phyloP scores from a whole-genome alignment of 192 early-diverging fungal genomes.

The Mortierella alpina region DNA sequence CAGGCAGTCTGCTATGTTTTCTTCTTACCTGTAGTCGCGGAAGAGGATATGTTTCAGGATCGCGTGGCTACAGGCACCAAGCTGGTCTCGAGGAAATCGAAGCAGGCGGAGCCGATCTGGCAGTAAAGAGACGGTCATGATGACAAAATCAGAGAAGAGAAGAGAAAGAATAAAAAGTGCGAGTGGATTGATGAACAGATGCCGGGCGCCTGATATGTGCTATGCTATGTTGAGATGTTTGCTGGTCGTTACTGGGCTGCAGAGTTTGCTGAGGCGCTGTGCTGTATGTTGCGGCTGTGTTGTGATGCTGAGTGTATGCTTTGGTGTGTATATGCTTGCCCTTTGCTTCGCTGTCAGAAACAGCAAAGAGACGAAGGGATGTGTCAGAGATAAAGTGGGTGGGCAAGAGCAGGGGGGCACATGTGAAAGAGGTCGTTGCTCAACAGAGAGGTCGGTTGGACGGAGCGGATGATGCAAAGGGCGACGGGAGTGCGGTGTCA shows the following conservation, averaged over 20 bases:
- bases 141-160: neutral
- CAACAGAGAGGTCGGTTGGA: neutral
- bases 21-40: slow-evolving; percentile 35
- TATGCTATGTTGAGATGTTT: no score
- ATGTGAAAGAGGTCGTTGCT: neutral
- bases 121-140: slow-evolving; percentile 65
- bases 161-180: neutral
- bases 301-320: no score
- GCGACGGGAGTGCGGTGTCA: neutral
- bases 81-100: slow-evolving; percentile 65
- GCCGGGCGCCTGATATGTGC: neutral
- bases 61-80: slow-evolving; percentile 69
- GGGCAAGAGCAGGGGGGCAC: neutral
- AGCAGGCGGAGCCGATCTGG: slow-evolving; percentile 68
- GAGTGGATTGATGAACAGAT: neutral
- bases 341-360: no score
- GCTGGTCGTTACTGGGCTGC: no score
- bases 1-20: neutral
- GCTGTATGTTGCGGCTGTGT: no score
- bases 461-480: neutral
- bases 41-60: slow-evolving; percentile 72
- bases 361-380: no score
- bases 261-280: no score
- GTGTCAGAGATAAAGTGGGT: neutral
- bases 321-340: no score